Evolutionary conservation across 2,329 filamentous ascomycete species (phyloP), one percentile per base, ranked within the genome.

Genomic region (Aureobasidium leucospermi): DNA sequence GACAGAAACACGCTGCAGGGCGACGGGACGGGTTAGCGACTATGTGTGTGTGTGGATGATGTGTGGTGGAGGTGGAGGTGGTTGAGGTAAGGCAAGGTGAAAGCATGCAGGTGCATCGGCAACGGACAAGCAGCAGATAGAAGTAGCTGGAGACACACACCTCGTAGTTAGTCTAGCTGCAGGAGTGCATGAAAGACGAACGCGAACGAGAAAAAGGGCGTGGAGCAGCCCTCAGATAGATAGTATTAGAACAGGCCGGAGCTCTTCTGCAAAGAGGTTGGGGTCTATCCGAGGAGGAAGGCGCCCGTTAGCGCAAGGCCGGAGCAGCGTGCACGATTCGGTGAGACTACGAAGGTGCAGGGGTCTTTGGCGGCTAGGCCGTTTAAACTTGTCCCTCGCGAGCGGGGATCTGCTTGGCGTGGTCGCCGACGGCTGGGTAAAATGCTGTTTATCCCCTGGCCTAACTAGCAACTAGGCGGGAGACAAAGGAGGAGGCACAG

Each of bases 241-340:
- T 58, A 58, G 58, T 51, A 53, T 59, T 59, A 53, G 58, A 59
- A 16, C 47, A 51, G 39, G 47, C 58, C 46, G 58, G 47, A 59
- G 47, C 47, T 59, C 42, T 46, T 28, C 39, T 43, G 51, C 55
- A 52, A 51, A 59, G 58, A 59, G 58, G 58, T 59, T 59, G 58
- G 58, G 58, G 58, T 59, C 58, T 46, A 59, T 59, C 58, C 58
- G 58, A 59, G 58, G 58, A 59, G 39, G 58, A 59, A 53, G 58
- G 58, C 47, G 58, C 58, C 58, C 58, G 58, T 59, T 59, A 59
- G 58, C 58, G 58, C 58, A 59, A 59, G 58, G 56, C 56, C 56
- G 56, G 56, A 51, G 47, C 46, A 59, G 56, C 47, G 46, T 53
- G 47, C 58, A 51, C 58, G 58, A 59, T 31, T 58, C 58, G 58